Evolutionary conservation across 371 early-diverging fungal species (phyloP).

Genomic region (Mortierella polycephala): DNA sequence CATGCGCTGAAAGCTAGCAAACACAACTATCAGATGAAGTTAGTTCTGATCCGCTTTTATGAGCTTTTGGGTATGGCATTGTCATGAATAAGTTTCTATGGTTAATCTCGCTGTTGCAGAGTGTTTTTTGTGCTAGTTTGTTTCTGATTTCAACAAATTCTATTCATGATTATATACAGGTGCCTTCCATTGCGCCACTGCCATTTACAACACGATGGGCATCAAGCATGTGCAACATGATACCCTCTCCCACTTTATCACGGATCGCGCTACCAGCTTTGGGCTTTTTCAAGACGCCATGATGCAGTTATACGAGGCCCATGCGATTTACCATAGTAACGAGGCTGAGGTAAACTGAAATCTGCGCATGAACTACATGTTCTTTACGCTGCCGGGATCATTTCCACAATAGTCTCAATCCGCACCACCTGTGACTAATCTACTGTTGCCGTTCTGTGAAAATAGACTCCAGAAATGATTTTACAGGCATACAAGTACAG

Average conservation of each 20-base stretch:
- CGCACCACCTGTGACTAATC: too few relatives aligned
- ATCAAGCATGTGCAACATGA: conserved; percentile 93
- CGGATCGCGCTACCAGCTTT: conserved; percentile 33
- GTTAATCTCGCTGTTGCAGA: background rate
- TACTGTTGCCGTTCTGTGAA: too few relatives aligned
- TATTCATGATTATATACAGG: conserved; percentile 53
- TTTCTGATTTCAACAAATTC: too few relatives aligned
- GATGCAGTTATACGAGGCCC: conserved; percentile 54
- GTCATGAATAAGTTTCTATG: too few relatives aligned
- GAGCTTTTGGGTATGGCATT: conserved; percentile 65
- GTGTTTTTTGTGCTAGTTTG: background rate
- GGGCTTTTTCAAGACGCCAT: conserved; percentile 35
- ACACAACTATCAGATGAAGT: conserved; percentile 84
- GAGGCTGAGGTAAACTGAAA: conserved; percentile 65
- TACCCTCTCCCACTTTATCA: conserved; percentile 67
- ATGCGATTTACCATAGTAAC: conserved; percentile 84
- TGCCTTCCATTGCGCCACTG: conserved; percentile 70
- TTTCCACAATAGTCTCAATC: too few relatives aligned
- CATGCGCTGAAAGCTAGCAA: conserved; percentile 77
- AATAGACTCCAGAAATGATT: conserved; percentile 87
- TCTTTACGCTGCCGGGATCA: background rate
- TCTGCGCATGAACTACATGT: background rate
- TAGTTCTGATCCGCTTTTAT: conserved; percentile 85
- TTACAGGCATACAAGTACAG: conserved; percentile 85
- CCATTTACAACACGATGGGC: conserved; percentile 78